phyloP scores from a whole-genome alignment of 371 early-diverging fungal species.

The Sporodiniella umbellata region DNA sequence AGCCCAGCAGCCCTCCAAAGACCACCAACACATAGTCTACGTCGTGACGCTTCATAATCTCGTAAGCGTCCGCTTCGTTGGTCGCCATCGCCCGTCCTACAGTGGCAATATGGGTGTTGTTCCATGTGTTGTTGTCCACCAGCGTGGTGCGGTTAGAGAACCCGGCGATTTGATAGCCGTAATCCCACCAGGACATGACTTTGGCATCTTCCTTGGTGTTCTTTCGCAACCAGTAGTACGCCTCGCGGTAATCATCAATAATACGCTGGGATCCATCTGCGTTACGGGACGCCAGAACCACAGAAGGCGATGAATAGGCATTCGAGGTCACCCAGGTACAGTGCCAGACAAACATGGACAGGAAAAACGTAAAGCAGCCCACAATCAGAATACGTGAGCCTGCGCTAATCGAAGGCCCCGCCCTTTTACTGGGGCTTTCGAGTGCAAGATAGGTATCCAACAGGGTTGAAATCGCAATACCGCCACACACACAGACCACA shows the following conservation, averaged over 20 bases:
- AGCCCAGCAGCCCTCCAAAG: constrained; percentile 94
- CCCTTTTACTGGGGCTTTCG: constrained; percentile 4
- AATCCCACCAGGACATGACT: constrained; percentile 99
- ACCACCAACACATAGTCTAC: constrained; percentile 96
- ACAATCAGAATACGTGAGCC: constrained; percentile 50
- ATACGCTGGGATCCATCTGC: constrained; percentile 89
- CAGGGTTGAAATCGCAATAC: constrained; percentile 84
- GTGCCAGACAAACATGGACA: constrained; percentile 90
- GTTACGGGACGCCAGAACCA: constrained; percentile 88
- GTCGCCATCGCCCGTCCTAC: constrained; percentile 95
- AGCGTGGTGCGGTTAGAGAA: constrained; percentile 96
- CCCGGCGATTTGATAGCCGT: constrained; percentile 99
- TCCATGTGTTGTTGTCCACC: constrained; percentile 99
- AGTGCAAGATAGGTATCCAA: constrained; percentile 75
- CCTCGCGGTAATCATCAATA: constrained; percentile 99
- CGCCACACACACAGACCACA: constrained; percentile 93
- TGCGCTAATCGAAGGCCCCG: constrained; percentile 14
- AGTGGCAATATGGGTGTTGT: constrained; percentile 99
- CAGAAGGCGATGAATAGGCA: constrained; percentile 98
- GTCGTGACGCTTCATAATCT: constrained; percentile 87
- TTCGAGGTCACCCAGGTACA: constrained; percentile 98
- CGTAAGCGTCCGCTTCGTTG: constrained; percentile 88
- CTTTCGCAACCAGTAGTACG: constrained; percentile 98
- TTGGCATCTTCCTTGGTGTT: constrained; percentile 93
- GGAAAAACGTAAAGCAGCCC: constrained; percentile 57